These are phyloP conservation scores for Takashimella koratensis DNA, from an alignment of 1,284 basidiomycete genomes.

Conservation along the genomic window DNA sequence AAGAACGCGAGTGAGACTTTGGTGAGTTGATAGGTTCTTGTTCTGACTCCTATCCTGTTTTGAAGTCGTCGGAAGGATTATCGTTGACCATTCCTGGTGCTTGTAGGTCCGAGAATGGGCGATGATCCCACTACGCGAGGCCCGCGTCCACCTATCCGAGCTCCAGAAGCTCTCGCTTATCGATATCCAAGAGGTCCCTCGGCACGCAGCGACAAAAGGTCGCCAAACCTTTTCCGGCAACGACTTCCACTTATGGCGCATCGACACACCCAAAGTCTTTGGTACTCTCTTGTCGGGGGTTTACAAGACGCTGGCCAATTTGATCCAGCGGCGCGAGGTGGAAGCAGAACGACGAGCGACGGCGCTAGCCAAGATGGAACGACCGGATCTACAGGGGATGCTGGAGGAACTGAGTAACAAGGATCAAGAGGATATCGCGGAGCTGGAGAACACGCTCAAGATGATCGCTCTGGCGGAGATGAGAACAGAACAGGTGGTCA, in stretches of 20 bases:
- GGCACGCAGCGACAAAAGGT: slow-evolving; percentile 72
- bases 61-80: too few relatives aligned
- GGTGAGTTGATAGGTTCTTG: slow-evolving; percentile 52
- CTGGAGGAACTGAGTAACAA: slow-evolving; percentile 32
- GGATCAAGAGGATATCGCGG: slow-evolving; percentile 45
- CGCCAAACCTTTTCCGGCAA: slow-evolving; percentile 49
- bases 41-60: too few relatives aligned
- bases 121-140: slow-evolving; percentile 85
- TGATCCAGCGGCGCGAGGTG: slow-evolving; percentile 63
- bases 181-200: slow-evolving; percentile 85
- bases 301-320: slow-evolving; percentile 85
- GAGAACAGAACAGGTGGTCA: slow-evolving; percentile 77
- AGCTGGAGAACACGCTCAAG: slow-evolving; percentile 56
- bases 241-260: slow-evolving; percentile 67
- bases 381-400: slow-evolving; percentile 63
- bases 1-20: slow-evolving; percentile 97
- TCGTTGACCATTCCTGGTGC: too few relatives aligned
- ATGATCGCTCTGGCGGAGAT: slow-evolving; percentile 70
- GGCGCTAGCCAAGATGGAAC: slow-evolving; percentile 70
- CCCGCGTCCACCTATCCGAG: slow-evolving; percentile 72
- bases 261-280: slow-evolving; percentile 77
- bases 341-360: slow-evolving; percentile 65
- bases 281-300: slow-evolving; percentile 67
- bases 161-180: slow-evolving; percentile 76
- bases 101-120: slow-evolving; percentile 87